Evolutionary conservation across 2,329 filamentous ascomycete species (phyloP).

Genomic region (Phyllosticta ampelicida): DNA sequence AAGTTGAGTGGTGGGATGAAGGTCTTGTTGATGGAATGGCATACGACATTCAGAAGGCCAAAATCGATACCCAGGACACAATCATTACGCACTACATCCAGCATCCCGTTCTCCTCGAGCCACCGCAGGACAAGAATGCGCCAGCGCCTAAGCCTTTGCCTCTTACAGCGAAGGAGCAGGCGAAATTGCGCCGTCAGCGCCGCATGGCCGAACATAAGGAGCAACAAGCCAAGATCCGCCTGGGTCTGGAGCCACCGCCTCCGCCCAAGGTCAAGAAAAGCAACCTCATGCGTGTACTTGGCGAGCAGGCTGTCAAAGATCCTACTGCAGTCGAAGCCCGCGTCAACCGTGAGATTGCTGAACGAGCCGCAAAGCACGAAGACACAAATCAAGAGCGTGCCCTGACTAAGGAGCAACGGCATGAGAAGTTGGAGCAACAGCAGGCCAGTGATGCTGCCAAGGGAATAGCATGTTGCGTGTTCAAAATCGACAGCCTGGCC

Average conservation of each 20-base stretch:
- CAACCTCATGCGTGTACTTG: conserved; percentile 94
- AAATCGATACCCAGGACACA: conserved; percentile 65
- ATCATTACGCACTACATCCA: conserved; percentile 89
- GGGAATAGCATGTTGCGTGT: conserved; percentile 77
- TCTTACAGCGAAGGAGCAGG: conserved; percentile 80
- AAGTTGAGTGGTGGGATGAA: conserved; percentile 97
- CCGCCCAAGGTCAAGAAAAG: conserved; percentile 95
- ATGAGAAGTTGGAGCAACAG: conserved; percentile 71
- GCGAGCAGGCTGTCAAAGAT: conserved; percentile 87
- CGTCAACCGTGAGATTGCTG: conserved; percentile 85
- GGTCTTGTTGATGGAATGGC: conserved; percentile 63
- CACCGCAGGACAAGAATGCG: conserved; percentile 76
- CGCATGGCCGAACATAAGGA: conserved; percentile 92
- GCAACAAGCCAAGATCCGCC: conserved; percentile 86
- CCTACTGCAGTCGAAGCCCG: conserved; percentile 93
- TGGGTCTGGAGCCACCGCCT: conserved; percentile 80
- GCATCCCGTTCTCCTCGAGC: conserved; percentile 81
- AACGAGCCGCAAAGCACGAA: conserved; percentile 70
- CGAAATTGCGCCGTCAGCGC: conserved; percentile 79
- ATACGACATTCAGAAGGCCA: conserved; percentile 60
- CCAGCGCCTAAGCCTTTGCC: conserved; percentile 81
- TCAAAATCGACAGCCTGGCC: conserved; percentile 78
- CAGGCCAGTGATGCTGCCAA: conserved; percentile 82
- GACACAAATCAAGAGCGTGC: conserved; percentile 72
- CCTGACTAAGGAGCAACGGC: conserved; percentile 75